A percentile compares a stretch with the other conserved stretches of the same genome.
Evolutionary conservation across 305 asterid species (phyloP).

Genomic region (Stenogyne calaminthoides): DNA sequence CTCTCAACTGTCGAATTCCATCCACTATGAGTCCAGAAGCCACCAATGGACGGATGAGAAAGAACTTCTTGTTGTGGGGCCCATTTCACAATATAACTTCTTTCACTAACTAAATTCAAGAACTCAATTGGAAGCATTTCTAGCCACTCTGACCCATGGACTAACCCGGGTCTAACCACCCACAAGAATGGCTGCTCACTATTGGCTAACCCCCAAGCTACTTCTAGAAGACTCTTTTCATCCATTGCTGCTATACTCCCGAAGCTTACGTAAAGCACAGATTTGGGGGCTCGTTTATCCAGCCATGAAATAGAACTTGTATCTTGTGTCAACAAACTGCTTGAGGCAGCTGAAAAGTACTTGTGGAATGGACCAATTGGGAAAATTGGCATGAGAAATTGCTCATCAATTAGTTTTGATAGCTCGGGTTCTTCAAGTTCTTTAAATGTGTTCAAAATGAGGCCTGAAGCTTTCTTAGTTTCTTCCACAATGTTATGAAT

Average conservation of each 20-base stretch:
- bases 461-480: slow-evolving; percentile 38
- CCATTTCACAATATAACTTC: slow-evolving; percentile 55
- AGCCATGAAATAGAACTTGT: slow-evolving; percentile 52
- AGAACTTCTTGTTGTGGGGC: slow-evolving; percentile 62
- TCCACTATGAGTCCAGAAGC: slow-evolving; percentile 63
- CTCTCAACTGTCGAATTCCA: slow-evolving; percentile 71
- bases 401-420: slow-evolving; percentile 22
- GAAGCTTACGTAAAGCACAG: slow-evolving; percentile 61
- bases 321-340: slow-evolving; percentile 50
- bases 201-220: slow-evolving; percentile 54
- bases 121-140: slow-evolving; percentile 36
- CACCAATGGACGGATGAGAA: slow-evolving; percentile 49
- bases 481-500: slow-evolving; percentile 26
- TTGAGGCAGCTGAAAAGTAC: slow-evolving; percentile 44
- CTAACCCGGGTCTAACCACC: slow-evolving; percentile 56
- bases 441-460: slow-evolving; percentile 41
- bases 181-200: slow-evolving; percentile 52
- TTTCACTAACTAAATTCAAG: slow-evolving; percentile 22
- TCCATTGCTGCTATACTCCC: slow-evolving; percentile 54
- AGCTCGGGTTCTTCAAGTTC: slow-evolving; percentile 39
- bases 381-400: slow-evolving; percentile 39
- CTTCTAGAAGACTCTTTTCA: slow-evolving; percentile 27
- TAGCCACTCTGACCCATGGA: slow-evolving; percentile 37
- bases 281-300: slow-evolving; percentile 38
- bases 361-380: slow-evolving; percentile 57